Conservation (phyloP, 1,284 basidiomycete species). For the Amylostereum chailletii region DNA sequence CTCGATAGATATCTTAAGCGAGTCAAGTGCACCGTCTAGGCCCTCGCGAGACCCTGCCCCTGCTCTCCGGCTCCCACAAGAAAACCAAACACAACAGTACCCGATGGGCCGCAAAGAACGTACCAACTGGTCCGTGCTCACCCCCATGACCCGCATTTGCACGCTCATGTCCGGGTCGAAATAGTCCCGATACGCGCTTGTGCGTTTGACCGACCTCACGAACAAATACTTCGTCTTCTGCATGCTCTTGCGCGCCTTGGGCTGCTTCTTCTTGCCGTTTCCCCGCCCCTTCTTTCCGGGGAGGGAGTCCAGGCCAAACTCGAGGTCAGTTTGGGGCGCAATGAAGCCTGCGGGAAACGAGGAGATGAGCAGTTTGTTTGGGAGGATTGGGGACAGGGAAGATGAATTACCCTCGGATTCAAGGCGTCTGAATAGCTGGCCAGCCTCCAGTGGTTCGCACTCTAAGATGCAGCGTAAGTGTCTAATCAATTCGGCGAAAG, state of each 20-base stretch:
- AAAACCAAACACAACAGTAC: too few relatives aligned
- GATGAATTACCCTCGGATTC: slow-evolving; percentile 51
- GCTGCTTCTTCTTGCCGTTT: slow-evolving; percentile 32
- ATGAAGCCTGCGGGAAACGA: slow-evolving; percentile 45
- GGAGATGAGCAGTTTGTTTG: background rate
- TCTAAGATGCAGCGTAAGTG: slow-evolving; percentile 25
- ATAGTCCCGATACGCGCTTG: slow-evolving; percentile 49
- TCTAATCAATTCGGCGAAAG: slow-evolving; percentile 41
- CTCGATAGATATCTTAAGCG: too few relatives aligned
- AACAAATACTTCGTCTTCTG: slow-evolving; percentile 53
- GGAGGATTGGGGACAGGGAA: background rate
- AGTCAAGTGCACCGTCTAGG: too few relatives aligned
- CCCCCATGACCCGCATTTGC: slow-evolving; percentile 46
- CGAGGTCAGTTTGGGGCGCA: slow-evolving; percentile 15
- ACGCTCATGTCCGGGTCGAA: slow-evolving; percentile 53
- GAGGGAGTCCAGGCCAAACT: background rate
- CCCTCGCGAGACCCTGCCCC: too few relatives aligned
- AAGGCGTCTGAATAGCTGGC: slow-evolving; percentile 57
- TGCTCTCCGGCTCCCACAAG: too few relatives aligned
- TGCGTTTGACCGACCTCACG: slow-evolving; percentile 34
- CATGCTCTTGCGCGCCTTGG: slow-evolving; percentile 40
- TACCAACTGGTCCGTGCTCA: slow-evolving; percentile 44
- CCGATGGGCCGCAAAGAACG: slow-evolving; percentile 13
- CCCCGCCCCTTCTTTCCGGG: slow-evolving; percentile 8
- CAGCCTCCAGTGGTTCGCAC: slow-evolving; percentile 44